Percentiles rank a stretch among this genome's conserved stretches.
Conservation (phyloP, 805 yeast genomes). For the Saccharomycopsis babjevae region DNA sequence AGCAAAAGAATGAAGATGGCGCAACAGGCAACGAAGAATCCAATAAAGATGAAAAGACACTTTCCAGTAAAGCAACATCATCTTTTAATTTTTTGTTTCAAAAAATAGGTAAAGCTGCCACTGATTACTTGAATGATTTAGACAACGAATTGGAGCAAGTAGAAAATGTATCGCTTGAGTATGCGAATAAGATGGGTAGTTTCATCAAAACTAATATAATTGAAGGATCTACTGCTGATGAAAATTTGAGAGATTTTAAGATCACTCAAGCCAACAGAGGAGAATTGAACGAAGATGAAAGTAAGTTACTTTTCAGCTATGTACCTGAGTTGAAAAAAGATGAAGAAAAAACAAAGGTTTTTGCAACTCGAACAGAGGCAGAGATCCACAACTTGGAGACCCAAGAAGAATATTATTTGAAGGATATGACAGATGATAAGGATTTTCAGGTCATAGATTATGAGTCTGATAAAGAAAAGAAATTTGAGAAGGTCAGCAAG, state of each 20-base stretch:
- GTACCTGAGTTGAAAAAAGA: slow-evolving; percentile 25
- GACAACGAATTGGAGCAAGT: slow-evolving; percentile 67
- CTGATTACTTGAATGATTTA: slow-evolving; percentile 55
- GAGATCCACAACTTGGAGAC: slow-evolving; percentile 47
- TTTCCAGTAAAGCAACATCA: background rate
- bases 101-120: slow-evolving; percentile 35
- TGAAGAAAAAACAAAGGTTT: slow-evolving; percentile 28
- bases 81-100: slow-evolving; percentile 19
- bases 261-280: slow-evolving; percentile 22
- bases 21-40: slow-evolving; percentile 15
- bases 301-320: slow-evolving; percentile 36
- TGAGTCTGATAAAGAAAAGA: slow-evolving; percentile 22
- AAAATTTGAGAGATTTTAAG: slow-evolving; percentile 27
- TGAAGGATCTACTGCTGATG: slow-evolving; percentile 20
- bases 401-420: slow-evolving; percentile 34
- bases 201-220: slow-evolving; percentile 36
- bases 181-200: slow-evolving; percentile 47
- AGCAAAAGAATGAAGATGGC: slow-evolving; percentile 3
- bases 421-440: slow-evolving; percentile 23
- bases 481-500: slow-evolving; percentile 41
- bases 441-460: slow-evolving; percentile 32
- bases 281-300: slow-evolving; percentile 26
- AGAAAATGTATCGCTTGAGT: slow-evolving; percentile 59
- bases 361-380: slow-evolving; percentile 50
- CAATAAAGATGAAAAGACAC: slow-evolving; percentile 19